Percentiles rank a stretch among this genome's conserved stretches.
Evolutionary conservation across 352 stramenopile genomes (phyloP).

Genomic region (Pythium myriotylum): DNA sequence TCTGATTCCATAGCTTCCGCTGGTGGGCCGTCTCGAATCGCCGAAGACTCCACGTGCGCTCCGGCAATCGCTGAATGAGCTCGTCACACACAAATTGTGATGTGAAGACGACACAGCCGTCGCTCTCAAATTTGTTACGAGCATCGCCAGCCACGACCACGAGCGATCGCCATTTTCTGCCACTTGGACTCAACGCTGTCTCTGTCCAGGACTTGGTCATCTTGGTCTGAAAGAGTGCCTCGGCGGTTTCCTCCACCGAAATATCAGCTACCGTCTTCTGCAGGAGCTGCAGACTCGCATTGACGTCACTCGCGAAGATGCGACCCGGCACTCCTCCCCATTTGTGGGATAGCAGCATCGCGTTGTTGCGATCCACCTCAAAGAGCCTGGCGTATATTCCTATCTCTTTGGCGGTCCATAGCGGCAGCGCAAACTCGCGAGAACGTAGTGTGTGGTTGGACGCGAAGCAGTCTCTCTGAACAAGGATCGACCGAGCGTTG

Average conservation of each 20-base stretch:
- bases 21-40: background rate
- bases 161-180: background rate
- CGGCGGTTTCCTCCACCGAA: background rate
- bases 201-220: background rate
- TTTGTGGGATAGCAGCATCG: background rate
- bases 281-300: background rate
- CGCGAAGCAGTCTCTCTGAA: background rate
- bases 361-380: background rate
- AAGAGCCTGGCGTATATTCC: background rate
- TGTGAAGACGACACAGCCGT: slow-evolving; percentile 11
- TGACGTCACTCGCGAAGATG: background rate
- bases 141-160: background rate
- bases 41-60: background rate
- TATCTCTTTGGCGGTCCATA: slow-evolving; percentile 13
- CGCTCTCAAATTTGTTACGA: background rate
- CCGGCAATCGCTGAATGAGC: slow-evolving; percentile 2
- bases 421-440: slow-evolving; percentile 6
- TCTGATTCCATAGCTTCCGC: slow-evolving; percentile 14
- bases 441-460: background rate
- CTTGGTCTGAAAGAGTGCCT: background rate
- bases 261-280: slow-evolving; percentile 4
- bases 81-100: slow-evolving; percentile 28
- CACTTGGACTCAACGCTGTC: background rate
- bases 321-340: slow-evolving; percentile 17
- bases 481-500: background rate